Base-by-base conservation (phyloP, 2,329 filamentous ascomycete species). In the Sporothrix phasma region DNA sequence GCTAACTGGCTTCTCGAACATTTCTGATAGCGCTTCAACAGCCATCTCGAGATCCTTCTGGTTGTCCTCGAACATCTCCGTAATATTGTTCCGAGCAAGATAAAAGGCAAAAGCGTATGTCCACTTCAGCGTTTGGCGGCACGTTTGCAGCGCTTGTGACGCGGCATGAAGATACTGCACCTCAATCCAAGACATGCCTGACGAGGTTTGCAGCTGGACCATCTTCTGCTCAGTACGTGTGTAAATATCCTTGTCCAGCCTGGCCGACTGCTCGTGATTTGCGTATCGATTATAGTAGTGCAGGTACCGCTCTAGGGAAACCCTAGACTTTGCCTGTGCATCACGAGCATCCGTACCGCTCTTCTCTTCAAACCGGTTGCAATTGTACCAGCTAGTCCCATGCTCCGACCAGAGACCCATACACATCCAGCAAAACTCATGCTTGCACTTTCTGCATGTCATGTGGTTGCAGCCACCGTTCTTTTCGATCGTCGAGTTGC, bases 361-460 rank as follows among this genome's bases (percentile, higher is more conserved):
- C 81, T 94, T 97, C 78, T 97, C 94, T 73, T 99, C 94, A 71
- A 88, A 99, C 8, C 94, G 84, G 73, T 96, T 99, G 82, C 94
- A 99, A 76, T 96, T 99, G 80, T 99, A 99, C 94, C 94, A 99
- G 76, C 91, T 96, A 3, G 93, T 99, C 67, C 94, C 94, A 74
- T 99, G 94, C 76, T 99, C 94, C 0, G 92, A 95, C 94, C 94
- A 99, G 0, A 96, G 80, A 0, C 94, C 94, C 94, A 99, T 99
- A 73, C 94, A 99, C 89, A 99, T 97, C 94, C 94, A 99, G 78
- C 94, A 99, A 72, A 99, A 97, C 72, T 97, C 92, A 72, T 97
- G 88, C 72, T 92, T 91, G 79, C 92, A 97, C 75, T 97, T 97
- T 64, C 92, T 82, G 74, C 92, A 97, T 0, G 92, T 97, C 92